phyloP scores from a whole-genome alignment of 164 flowering plant genomes.

The Litsea cubeba region DNA sequence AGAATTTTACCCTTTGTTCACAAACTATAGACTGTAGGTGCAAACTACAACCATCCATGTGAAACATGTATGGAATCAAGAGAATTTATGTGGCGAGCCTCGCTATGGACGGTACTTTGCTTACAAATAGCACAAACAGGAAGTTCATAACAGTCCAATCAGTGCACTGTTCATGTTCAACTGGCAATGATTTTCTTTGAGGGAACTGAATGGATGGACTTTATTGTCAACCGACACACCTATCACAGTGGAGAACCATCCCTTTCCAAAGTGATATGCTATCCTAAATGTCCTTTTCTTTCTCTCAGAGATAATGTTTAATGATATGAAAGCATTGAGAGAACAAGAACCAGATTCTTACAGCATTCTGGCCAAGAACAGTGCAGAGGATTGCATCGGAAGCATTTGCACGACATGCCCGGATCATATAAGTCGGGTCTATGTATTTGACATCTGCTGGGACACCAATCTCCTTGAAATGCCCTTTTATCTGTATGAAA shows the following conservation, averaged over 20 bases:
- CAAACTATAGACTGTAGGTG: too few relatives aligned
- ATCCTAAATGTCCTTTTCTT: neutral
- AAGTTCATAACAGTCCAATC: too few relatives aligned
- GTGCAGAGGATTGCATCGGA: conserved; percentile 57
- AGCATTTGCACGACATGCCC: conserved; percentile 48
- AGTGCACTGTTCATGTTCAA: too few relatives aligned
- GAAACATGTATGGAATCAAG: too few relatives aligned
- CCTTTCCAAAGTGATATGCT: neutral
- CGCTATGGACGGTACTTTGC: too few relatives aligned
- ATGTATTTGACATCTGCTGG: conserved; percentile 45
- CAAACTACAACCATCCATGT: too few relatives aligned
- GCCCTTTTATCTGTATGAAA: conserved; percentile 32
- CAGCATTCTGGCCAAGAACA: conserved; percentile 54
- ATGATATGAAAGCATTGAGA: neutral
- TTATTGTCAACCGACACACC: too few relatives aligned
- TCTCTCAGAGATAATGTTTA: neutral
- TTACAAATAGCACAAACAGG: too few relatives aligned
- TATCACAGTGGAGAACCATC: neutral
- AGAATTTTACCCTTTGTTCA: too few relatives aligned
- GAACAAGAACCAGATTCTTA: conserved; percentile 10
- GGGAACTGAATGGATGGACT: too few relatives aligned
- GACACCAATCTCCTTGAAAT: conserved; percentile 36
- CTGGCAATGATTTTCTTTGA: too few relatives aligned
- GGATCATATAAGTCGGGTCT: conserved; percentile 49
- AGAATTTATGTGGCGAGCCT: too few relatives aligned